Evolutionary conservation across 208 protist species (phyloP), one percentile per base, ranked within the genome.

Genomic region (Crithidia sp.): DNA sequence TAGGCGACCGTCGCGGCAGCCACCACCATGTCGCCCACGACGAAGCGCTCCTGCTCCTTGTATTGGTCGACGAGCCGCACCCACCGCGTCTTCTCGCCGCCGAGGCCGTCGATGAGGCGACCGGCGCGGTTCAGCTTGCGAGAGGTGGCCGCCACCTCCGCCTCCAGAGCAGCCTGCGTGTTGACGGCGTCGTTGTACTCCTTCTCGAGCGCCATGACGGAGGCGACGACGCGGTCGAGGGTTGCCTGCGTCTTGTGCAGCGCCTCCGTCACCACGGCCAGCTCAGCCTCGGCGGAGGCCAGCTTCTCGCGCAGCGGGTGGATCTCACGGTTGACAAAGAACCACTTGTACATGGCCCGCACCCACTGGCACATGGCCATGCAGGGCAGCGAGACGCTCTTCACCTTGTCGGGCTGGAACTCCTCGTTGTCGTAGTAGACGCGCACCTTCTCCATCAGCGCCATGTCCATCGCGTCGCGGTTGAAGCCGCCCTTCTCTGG

Each of bases 281-380:
- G 82, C 85, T 98, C 93, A 66, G 74, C 84, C 80, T 99, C 87
- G 13, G 98, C 94, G 7, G 86, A 77, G 6, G 78, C 77, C 36
- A 99, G 87, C 53, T 76, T 84, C 69, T 90, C 85, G 45, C 96
- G 89, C 70, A 99, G 94, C 5, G 98, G 97, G 69, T 95, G 87
- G 58, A 99, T 98, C 64, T 95, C 87, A 52, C 95, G 95, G 73
- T 98, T 96, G 13, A 99, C 98, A 75, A 97, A 95, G 83, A 99
- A 98, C 89, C 98, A 99, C 74, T 95, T 95, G 85, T 98, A 94
- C 97, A 99, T 99, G 67, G 98, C 97, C 17, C 94, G 93, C 72
- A 99, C 98, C 98, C 98, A 99, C 76, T 95, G 85, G 77, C 98
- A 99, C 88, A 99, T 98, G 70, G 97, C 96, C 81, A 98, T 98